phyloP scores from a whole-genome alignment of 2,329 filamentous ascomycete species.

The Colletotrichum higginsianum region DNA sequence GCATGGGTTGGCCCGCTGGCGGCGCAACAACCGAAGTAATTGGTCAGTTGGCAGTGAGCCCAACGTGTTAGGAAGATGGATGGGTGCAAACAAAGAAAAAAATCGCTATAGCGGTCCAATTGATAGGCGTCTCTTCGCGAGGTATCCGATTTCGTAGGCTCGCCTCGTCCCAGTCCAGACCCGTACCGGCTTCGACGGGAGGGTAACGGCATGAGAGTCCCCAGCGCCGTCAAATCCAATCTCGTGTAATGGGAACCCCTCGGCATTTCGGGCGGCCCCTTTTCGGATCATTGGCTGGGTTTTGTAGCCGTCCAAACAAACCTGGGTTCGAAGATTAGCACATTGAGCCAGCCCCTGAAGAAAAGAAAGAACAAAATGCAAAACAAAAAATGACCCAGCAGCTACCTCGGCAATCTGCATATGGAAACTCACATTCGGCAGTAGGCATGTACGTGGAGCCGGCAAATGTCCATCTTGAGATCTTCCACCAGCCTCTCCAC shows the following conservation, averaged over 20 bases:
- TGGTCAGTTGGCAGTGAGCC: neutral
- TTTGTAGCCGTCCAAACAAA: conserved; percentile 45
- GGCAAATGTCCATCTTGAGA: conserved; percentile 79
- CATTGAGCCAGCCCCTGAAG: no score
- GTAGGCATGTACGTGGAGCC: conserved; percentile 78
- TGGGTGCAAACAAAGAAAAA: conserved; percentile 27
- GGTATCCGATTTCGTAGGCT: conserved; percentile 13
- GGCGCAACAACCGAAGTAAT: neutral
- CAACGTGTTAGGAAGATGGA: conserved; percentile 3
- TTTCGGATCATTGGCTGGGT: conserved; percentile 38
- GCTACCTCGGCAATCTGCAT: conserved; percentile 17
- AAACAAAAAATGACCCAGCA: neutral
- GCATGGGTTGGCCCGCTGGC: neutral
- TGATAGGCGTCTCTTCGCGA: conserved; percentile 27
- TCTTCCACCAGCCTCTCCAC: conserved; percentile 74
- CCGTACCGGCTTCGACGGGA: conserved; percentile 21
- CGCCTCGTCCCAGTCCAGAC: conserved; percentile 11
- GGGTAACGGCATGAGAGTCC: conserved; percentile 37
- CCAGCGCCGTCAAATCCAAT: conserved; percentile 6
- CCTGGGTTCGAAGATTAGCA: conserved; percentile 35
- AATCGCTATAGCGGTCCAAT: conserved; percentile 31
- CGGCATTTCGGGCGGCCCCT: conserved; percentile 16
- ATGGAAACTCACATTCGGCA: conserved; percentile 78
- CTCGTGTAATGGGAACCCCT: conserved; percentile 14
- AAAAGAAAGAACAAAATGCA: no score